Evolutionary conservation across 768 basidiomycete genomes (phyloP).

Genomic region (Collybia sp.): DNA sequence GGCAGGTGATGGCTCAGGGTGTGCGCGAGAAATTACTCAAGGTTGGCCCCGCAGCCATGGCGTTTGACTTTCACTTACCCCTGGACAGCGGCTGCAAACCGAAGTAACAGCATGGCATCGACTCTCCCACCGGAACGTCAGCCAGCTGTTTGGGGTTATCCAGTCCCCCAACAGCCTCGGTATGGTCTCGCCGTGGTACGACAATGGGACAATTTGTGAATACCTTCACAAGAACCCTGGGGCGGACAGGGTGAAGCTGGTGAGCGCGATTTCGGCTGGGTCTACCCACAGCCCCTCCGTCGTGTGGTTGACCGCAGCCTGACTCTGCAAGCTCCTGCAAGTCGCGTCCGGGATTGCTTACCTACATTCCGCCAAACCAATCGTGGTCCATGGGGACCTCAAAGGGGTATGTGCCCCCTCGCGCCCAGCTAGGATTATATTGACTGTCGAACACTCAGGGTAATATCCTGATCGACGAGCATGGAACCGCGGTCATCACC

Average conservation of each 20-base stretch:
- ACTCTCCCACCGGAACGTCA: conserved; percentile 50
- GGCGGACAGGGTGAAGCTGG: conserved; percentile 42
- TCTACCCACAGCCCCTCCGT: not conserved
- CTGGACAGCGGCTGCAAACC: conserved; percentile 44
- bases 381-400: conserved; percentile 57
- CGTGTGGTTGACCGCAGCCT: not conserved
- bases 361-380: conserved; percentile 48
- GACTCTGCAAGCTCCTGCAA: conserved; percentile 38
- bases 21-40: conserved; percentile 48
- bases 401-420: conserved; percentile 42
- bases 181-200: conserved; percentile 65
- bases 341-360: conserved; percentile 55
- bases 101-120: conserved; percentile 57
- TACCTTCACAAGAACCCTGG: conserved; percentile 40
- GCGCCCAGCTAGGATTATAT: not conserved
- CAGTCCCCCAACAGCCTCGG: conserved; percentile 47
- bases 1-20: conserved; percentile 45
- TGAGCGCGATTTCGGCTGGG: conserved; percentile 21
- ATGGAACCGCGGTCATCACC: conserved; percentile 49
- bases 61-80: not conserved
- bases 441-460: conserved; percentile 27
- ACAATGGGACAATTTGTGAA: conserved; percentile 48
- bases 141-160: conserved; percentile 50
- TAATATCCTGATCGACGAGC: conserved; percentile 52
- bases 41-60: conserved; percentile 21